phyloP scores from a whole-genome alignment of 441 rosid genomes.

The Hura crepitans region DNA sequence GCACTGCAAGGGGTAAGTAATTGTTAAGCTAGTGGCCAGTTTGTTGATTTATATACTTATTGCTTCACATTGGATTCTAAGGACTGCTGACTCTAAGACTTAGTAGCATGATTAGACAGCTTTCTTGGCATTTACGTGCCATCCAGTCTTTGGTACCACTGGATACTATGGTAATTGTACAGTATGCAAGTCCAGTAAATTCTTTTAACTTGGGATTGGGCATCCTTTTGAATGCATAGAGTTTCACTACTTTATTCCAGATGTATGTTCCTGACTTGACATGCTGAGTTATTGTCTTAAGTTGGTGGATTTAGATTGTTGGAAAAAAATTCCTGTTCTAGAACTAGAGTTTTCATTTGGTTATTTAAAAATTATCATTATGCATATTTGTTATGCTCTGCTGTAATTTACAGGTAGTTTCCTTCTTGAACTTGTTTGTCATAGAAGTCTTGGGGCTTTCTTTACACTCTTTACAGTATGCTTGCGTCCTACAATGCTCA shows the following conservation, averaged over 20 bases:
- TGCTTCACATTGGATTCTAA: background rate
- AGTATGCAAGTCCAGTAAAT: background rate
- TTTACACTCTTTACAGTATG: background rate
- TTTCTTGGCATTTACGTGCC: background rate
- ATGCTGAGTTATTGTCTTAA: background rate
- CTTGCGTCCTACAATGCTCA: background rate
- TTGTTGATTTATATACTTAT: conserved; percentile 13
- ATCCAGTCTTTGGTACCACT: background rate
- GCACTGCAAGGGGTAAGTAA: conserved; percentile 91
- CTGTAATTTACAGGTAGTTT: background rate
- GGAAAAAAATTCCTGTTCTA: background rate
- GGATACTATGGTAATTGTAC: background rate
- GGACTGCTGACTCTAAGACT: background rate
- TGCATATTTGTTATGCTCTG: background rate
- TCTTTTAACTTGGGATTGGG: background rate
- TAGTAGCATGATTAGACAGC: background rate
- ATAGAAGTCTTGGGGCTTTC: background rate
- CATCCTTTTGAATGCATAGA: background rate
- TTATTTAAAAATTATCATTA: background rate
- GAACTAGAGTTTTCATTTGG: background rate
- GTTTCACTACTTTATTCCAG: background rate
- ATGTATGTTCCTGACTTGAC: background rate
- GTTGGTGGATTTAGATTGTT: background rate
- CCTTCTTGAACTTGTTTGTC: background rate
- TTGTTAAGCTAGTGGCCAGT: background rate